Evolutionary conservation across 192 early-diverging fungal genomes (phyloP).

Genomic region (Coemansia sp.): DNA sequence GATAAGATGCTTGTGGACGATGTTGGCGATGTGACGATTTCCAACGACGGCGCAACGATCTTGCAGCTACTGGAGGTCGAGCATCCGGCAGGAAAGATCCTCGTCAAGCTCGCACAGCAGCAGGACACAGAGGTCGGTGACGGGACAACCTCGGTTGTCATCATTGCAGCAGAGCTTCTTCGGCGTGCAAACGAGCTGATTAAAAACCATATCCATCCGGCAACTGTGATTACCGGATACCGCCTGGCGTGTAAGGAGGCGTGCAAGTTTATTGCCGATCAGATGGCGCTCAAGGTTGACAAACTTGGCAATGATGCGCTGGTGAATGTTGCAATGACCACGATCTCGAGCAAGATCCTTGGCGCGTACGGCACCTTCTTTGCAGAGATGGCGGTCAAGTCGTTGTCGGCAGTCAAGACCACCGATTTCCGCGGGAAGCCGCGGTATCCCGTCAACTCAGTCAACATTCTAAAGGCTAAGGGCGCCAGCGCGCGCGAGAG

Average conservation of each 20-base stretch:
- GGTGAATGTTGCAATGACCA: constrained; percentile 96
- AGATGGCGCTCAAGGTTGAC: constrained; percentile 95
- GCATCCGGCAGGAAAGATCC: constrained; percentile 94
- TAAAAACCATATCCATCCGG: constrained; percentile 99
- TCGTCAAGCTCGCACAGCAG: constrained; percentile 98
- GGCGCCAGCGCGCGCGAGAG: constrained; percentile 90
- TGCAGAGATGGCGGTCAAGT: constrained; percentile 91
- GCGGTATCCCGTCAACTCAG: constrained; percentile 95
- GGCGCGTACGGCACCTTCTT: constrained; percentile 98
- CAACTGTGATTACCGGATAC: constrained; percentile 98
- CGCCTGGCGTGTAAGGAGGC: constrained; percentile 95
- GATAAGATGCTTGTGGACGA: constrained; percentile 99
- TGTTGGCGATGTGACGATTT: constrained; percentile 99
- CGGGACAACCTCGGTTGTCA: constrained; percentile 98
- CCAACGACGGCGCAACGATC: constrained; percentile 99
- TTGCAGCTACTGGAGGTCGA: constrained; percentile 95
- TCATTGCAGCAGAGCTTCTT: constrained; percentile 97
- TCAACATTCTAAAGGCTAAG: constrained; percentile 97
- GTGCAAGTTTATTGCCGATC: constrained; percentile 96
- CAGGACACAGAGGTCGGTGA: constrained; percentile 99
- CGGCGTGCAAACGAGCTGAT: constrained; percentile 95
- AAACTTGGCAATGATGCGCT: constrained; percentile 88
- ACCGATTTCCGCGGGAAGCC: constrained; percentile 78
- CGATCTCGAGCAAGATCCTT: constrained; percentile 97
- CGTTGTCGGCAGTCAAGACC: constrained; percentile 90